Conservation (phyloP, 2,329 filamentous ascomycete genomes). For the Elsinoe perseae region DNA sequence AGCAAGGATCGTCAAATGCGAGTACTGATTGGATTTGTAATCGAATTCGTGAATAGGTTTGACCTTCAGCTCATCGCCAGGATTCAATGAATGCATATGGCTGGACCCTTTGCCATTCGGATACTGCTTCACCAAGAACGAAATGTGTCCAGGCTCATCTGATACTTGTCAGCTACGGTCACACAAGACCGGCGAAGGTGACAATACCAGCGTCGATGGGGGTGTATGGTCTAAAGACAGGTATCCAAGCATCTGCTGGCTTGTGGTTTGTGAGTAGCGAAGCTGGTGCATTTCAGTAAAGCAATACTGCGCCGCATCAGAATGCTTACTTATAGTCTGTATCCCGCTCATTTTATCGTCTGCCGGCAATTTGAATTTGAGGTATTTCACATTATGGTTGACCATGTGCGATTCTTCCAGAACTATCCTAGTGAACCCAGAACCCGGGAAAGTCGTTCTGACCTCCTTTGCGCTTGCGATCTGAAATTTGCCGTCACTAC, state of each 20-base stretch:
- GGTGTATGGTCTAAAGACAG: slow-evolving; percentile 59
- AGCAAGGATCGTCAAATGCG: slow-evolving; percentile 55
- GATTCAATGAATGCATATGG: slow-evolving; percentile 57
- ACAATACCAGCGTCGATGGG: slow-evolving; percentile 47
- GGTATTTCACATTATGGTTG: slow-evolving; percentile 52
- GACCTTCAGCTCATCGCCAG: slow-evolving; percentile 55
- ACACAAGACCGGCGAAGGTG: too few species aligned
- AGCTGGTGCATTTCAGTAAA: slow-evolving; percentile 28
- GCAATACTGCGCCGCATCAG: background rate
- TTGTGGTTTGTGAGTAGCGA: slow-evolving; percentile 55
- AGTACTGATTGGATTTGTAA: slow-evolving; percentile 36
- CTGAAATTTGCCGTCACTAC: background rate
- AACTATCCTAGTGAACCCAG: slow-evolving; percentile 40
- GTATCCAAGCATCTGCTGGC: slow-evolving; percentile 50
- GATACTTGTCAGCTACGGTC: slow-evolving; percentile 16
- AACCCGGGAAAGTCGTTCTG: slow-evolving; percentile 18
- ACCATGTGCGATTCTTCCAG: slow-evolving; percentile 47
- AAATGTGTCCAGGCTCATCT: slow-evolving; percentile 53
- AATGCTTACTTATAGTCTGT: slow-evolving; percentile 16
- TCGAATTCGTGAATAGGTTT: slow-evolving; percentile 49
- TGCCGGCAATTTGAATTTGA: slow-evolving; percentile 50
- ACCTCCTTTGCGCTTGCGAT: background rate
- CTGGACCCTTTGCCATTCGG: slow-evolving; percentile 56
- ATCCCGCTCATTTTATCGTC: slow-evolving; percentile 43
- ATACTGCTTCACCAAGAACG: slow-evolving; percentile 62